phyloP scores from a whole-genome alignment of 2,329 filamentous ascomycete species.

The Tricladium varicosporioides region DNA sequence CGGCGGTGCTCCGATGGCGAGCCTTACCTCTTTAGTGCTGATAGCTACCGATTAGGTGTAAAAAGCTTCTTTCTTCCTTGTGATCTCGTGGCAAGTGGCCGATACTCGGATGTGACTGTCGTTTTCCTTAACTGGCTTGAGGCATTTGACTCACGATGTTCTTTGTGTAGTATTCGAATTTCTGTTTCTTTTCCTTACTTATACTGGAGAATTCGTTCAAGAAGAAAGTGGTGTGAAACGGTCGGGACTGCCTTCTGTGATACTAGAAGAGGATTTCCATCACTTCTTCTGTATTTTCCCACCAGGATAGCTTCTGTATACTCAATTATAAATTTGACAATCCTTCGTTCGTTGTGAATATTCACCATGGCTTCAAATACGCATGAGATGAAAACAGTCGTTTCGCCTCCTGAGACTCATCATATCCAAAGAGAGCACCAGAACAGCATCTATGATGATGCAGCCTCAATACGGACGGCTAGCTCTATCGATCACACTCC shows the following conservation, averaged over 20 bases:
- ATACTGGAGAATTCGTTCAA: background rate
- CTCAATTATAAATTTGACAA: conserved; percentile 11
- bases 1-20: conserved; percentile 8
- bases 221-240: background rate
- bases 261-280: background rate
- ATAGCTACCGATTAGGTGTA: background rate
- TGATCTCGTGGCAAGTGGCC: background rate
- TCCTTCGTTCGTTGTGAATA: background rate
- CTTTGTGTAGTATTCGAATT: background rate
- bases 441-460: conserved; percentile 8
- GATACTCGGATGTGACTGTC: conserved; percentile 6
- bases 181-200: background rate
- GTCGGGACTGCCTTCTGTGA: conserved; percentile 15
- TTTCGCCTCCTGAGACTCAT: conserved; percentile 7
- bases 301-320: conserved; percentile 14
- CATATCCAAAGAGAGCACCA: conserved; percentile 7
- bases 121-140: background rate
- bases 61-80: background rate
- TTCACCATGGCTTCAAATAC: conserved; percentile 24
- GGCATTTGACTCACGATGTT: conserved; percentile 3
- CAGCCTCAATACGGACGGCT: conserved; percentile 22
- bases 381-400: conserved; percentile 16
- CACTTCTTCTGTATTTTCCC: conserved; percentile 1
- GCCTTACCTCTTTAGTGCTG: background rate
- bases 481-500: conserved; percentile 13